Base-by-base conservation (phyloP, 1,284 basidiomycete genomes). In the Vanrija sp. region DNA sequence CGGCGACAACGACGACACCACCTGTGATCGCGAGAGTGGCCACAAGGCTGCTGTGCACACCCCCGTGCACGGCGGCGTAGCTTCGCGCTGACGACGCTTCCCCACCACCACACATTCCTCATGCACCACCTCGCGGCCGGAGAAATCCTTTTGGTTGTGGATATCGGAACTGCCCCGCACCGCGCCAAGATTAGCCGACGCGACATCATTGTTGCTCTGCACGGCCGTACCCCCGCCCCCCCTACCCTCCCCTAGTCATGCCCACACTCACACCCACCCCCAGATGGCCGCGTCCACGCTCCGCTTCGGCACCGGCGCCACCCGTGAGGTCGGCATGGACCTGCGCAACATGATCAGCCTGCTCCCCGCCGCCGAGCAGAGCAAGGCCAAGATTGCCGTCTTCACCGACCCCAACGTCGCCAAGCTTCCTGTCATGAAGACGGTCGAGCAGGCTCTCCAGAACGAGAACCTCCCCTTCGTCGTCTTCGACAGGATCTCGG, bases 231-330 rank as follows among this genome's bases (percentile, higher is more conserved):
- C 21, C 44, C 3, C 47, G 18, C 15, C 34, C 10, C 12, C 15
- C 28, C 28, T 7, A 28, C 28, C 8, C 7, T 28, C 7, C 28
- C 28, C 28, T 8, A 7, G 28, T 10, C 28, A 28, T 51, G 10
- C n/a, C 15, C 28, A 47, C 38, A 38, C 55, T 60, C 46, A 67
- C 40, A 52, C 39, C 12, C 40, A 52, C 39, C 12, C 16, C 18
- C 65, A 91, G 89, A 86, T 97, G 57, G 90, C 93, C 12, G 93
- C 94, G 1, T 87, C 89, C 49, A 94, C 93, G 72, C 78, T 96
- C 57, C 81, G 91, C 51, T 95, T 93, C 69, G 91, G 91, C 3
- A 86, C 90, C 60, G 89, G 90, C 40, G 91, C 91, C 44, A 94
- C 91, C 5, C 81, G 82, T 28, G 93, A 96, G 78, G 89, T 97